These are phyloP conservation scores for Austroboletus novae-zelandiae DNA, from an alignment of 1,284 basidiomycete species.

Conservation along the genomic window DNA sequence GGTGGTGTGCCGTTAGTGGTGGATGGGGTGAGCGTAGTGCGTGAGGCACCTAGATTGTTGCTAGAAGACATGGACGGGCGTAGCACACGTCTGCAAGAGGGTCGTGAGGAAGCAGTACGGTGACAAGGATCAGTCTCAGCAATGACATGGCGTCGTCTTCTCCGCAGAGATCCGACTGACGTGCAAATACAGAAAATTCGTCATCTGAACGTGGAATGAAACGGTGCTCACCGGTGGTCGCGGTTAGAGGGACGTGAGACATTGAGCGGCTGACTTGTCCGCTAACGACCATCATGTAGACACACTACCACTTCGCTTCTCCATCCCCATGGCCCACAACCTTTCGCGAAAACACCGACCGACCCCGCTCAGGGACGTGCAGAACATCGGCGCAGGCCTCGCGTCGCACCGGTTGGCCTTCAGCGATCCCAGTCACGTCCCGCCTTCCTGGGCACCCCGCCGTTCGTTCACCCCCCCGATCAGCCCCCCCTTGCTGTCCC, in stretches of 20 bases:
- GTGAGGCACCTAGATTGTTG: conserved; percentile 34
- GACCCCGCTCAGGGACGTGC: conserved; percentile 16
- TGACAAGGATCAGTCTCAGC: conserved; percentile 20
- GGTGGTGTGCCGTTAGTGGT: conserved; percentile 41
- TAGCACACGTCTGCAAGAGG: conserved; percentile 3
- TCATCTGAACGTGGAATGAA: conserved; percentile 25
- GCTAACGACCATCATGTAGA: conserved; percentile 4
- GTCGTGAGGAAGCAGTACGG: conserved; percentile 6
- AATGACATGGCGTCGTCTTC: conserved; percentile 43
- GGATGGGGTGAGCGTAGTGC: conserved; percentile 22
- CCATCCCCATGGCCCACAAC: conserved; percentile 6
- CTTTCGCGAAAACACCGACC: conserved; percentile 4
- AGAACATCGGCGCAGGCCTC: conserved; percentile 1
- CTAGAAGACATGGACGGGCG: conserved; percentile 18
- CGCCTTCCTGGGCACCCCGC: neutral
- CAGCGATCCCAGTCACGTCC: neutral
- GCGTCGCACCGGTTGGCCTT: too few relatives aligned
- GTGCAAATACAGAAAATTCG: conserved; percentile 47
- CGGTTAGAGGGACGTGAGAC: conserved; percentile 12
- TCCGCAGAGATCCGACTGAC: conserved; percentile 47
- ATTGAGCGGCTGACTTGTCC: conserved; percentile 20
- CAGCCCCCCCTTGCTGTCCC: conserved; percentile 11
- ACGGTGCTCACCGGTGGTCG: conserved; percentile 16
- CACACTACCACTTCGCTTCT: too few relatives aligned
- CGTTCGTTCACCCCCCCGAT: conserved; percentile 19